Base-by-base conservation (phyloP, 2,329 filamentous ascomycete species). In the Penicillium sp. region DNA sequence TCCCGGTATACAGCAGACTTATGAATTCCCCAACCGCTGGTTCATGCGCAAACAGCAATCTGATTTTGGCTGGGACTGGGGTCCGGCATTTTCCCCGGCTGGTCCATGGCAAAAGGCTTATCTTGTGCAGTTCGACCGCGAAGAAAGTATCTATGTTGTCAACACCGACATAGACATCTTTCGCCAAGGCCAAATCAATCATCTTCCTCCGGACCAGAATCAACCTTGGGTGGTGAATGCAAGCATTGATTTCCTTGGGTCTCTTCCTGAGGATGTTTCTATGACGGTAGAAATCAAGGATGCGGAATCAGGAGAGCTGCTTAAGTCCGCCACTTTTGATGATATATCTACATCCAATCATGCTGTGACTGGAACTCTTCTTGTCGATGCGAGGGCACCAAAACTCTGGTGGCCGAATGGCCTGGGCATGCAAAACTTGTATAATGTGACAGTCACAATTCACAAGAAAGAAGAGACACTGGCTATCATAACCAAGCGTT, bases 61-160 rank as follows among this genome's bases (percentile, higher is more conserved):
- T 6, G 76, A 80, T 53, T 80, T 80, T 54, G 79, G 79, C 2
- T 82, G 77, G 78, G 77, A 80, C 42, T 79, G 76, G 76, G 75
- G 75, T 7, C 75, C 75, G 7, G 74, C 73, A 0, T 79, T 81
- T 52, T 67, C 71, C n/a, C 76, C 78, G 0, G 73, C 74, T n/a
- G 78, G 79, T 2, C 73, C 77, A 5, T 82, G 77, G 79, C 68
- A 74, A 44, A 72, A 76, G 28, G 76, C 74, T 1, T 77, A 71
- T 53, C 57, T 78, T 1, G 64, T 79, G 9, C 75, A 80, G 45
- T 61, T 78, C 6, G 52, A 57, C 3, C 42, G 60, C 1, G 42
- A 61, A 1, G 60, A 71, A 22, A 51, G 61, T 11, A 50, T 74
- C 2, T 68, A 76, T 44, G 57, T 74, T 7, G 48, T 74, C 3